These are phyloP conservation scores for Suhomyces wounanorum DNA, from an alignment of 1,139 yeast species.

Conservation along the genomic window DNA sequence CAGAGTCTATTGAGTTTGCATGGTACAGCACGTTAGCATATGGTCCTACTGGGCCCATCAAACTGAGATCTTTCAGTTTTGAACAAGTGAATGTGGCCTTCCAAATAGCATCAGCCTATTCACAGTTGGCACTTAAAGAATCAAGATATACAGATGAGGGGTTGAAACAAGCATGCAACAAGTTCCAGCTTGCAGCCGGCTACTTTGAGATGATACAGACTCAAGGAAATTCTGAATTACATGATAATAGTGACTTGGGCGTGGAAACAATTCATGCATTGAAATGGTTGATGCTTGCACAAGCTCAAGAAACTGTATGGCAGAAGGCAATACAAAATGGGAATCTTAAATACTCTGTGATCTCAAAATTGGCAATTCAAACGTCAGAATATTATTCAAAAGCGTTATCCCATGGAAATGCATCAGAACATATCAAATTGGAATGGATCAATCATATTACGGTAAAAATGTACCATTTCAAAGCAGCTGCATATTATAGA, in stretches of 20 bases:
- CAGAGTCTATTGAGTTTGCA: slow-evolving; percentile 51
- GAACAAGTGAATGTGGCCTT: slow-evolving; percentile 66
- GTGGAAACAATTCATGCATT: slow-evolving; percentile 31
- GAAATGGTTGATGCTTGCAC: slow-evolving; percentile 63
- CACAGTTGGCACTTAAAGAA: slow-evolving; percentile 53
- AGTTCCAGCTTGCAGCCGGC: slow-evolving; percentile 74
- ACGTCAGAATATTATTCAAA: slow-evolving; percentile 57
- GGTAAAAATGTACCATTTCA: slow-evolving; percentile 63
- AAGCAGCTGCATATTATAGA: slow-evolving; percentile 70
- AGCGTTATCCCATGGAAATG: slow-evolving; percentile 47
- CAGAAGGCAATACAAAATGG: slow-evolving; percentile 58
- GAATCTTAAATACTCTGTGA: slow-evolving; percentile 58
- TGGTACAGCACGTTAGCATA: slow-evolving; percentile 75
- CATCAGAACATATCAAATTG: slow-evolving; percentile 53
- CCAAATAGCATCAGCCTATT: slow-evolving; percentile 67
- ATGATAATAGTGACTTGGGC: slow-evolving; percentile 28
- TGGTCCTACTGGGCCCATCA: slow-evolving; percentile 49
- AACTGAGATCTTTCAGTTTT: slow-evolving; percentile 47
- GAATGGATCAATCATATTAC: slow-evolving; percentile 67
- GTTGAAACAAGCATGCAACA: slow-evolving; percentile 60
- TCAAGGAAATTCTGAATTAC: slow-evolving; percentile 7
- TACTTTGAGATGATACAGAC: slow-evolving; percentile 48
- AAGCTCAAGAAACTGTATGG: slow-evolving; percentile 90
- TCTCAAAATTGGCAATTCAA: slow-evolving; percentile 66
- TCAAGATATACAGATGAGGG: slow-evolving; percentile 53